phyloP scores from a whole-genome alignment of 1,139 yeast genomes.

The Pichia sp. region DNA sequence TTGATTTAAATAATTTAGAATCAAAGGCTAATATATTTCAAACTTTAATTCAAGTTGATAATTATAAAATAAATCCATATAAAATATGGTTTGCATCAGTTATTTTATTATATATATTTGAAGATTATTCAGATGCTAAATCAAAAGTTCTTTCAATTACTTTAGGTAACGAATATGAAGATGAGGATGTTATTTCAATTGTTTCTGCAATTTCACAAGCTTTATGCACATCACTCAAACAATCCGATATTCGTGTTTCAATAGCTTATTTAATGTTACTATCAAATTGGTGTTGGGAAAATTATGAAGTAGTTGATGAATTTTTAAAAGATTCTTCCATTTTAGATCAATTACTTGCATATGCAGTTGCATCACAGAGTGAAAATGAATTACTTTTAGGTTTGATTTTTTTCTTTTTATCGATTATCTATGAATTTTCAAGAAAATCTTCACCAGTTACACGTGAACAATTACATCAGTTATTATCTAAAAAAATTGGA shows the following conservation, averaged over 20 bases:
- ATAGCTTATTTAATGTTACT: slow-evolving; percentile 75
- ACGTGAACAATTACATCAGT: slow-evolving; percentile 54
- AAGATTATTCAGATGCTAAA: slow-evolving; percentile 48
- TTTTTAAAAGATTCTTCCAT: slow-evolving; percentile 64
- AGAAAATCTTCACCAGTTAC: slow-evolving; percentile 64
- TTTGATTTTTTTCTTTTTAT: slow-evolving; percentile 64
- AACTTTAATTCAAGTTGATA: slow-evolving; percentile 70
- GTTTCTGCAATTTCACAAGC: slow-evolving; percentile 79
- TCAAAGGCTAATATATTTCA: slow-evolving; percentile 51
- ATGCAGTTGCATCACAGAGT: slow-evolving; percentile 56
- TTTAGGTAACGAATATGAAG: slow-evolving; percentile 70
- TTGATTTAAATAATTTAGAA: slow-evolving; percentile 8
- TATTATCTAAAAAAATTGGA: slow-evolving; percentile 68
- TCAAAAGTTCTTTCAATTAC: slow-evolving; percentile 47
- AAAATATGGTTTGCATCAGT: slow-evolving; percentile 80
- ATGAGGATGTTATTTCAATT: slow-evolving; percentile 53
- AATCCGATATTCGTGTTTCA: slow-evolving; percentile 68
- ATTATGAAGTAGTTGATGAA: slow-evolving; percentile 67
- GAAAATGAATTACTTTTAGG: slow-evolving; percentile 65
- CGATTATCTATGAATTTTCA: slow-evolving; percentile 78
- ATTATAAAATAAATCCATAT: slow-evolving; percentile 80
- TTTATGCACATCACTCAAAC: slow-evolving; percentile 57
- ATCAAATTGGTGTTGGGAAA: slow-evolving; percentile 74
- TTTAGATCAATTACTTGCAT: slow-evolving; percentile 62
- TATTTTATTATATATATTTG: slow-evolving; percentile 57